Evolutionary conservation across 2,329 filamentous ascomycete genomes (phyloP).

Genomic region (Madurella fahalii): DNA sequence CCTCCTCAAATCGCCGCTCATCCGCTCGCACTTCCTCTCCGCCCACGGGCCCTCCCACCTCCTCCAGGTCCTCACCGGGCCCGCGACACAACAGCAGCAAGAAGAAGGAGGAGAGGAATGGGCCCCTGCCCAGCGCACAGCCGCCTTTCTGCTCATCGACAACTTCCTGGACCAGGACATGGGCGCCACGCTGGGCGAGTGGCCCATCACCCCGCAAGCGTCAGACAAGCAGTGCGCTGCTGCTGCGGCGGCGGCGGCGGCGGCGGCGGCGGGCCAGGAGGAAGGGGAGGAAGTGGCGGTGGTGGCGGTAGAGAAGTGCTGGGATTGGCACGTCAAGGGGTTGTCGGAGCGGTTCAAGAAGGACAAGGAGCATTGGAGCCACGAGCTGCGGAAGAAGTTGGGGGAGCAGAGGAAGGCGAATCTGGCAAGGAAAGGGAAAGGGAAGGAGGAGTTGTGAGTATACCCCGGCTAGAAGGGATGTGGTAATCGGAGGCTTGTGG

Average conservation of each 20-base stretch:
- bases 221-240: constrained; percentile 35
- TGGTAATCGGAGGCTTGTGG: too few species aligned
- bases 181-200: constrained; percentile 54
- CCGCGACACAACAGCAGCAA: constrained; percentile 16
- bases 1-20: constrained; percentile 50
- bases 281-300: constrained; percentile 28
- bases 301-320: constrained; percentile 41
- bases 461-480: too few species aligned
- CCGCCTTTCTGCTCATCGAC: constrained; percentile 57
- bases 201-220: constrained; percentile 42
- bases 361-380: constrained; percentile 44
- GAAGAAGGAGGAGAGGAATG: constrained; percentile 41
- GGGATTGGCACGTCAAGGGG: constrained; percentile 50
- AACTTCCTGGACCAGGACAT: constrained; percentile 64
- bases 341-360: constrained; percentile 37
- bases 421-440: constrained; percentile 13
- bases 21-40: constrained; percentile 54
- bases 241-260: not conserved
- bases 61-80: constrained; percentile 40
- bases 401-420: constrained; percentile 28
- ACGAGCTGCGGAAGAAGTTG: constrained; percentile 37
- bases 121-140: constrained; percentile 49
- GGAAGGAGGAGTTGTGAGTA: constrained; percentile 17
- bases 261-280: constrained; percentile 16
- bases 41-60: constrained; percentile 53